Evolutionary conservation across 306 rosid genomes (phyloP).

Genomic region (Vigna unguiculata): DNA sequence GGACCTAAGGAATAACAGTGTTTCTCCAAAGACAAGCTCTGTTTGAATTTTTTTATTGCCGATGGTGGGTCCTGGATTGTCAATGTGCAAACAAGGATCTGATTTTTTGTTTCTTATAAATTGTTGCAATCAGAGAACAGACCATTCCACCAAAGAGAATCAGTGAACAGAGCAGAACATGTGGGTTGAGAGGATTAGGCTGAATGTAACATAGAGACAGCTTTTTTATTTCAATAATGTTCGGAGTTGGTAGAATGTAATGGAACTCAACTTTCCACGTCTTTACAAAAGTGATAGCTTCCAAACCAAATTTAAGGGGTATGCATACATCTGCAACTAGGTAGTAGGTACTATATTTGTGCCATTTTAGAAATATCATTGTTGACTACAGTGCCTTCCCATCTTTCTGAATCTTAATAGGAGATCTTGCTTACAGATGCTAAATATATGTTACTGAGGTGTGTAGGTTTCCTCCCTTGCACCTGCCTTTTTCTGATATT

Average conservation of each 20-base stretch:
- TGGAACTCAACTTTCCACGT: background rate
- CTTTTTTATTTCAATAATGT: background rate
- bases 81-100: slow-evolving; percentile 20
- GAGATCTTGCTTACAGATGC: background rate
- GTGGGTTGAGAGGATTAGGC: slow-evolving; percentile 20
- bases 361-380: slow-evolving; percentile 15
- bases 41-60: background rate
- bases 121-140: background rate
- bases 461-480: slow-evolving; percentile 29
- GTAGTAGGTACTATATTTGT: background rate
- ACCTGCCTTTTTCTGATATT: slow-evolving; percentile 11
- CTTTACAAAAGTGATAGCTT: slow-evolving; percentile 6
- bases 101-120: background rate
- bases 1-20: slow-evolving; percentile 1
- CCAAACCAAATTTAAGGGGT: slow-evolving; percentile 9
- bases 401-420: slow-evolving; percentile 14
- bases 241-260: background rate
- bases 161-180: background rate
- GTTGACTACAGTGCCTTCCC: background rate
- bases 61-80: slow-evolving; percentile 1
- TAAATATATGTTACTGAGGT: background rate
- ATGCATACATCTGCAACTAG: slow-evolving; percentile 1
- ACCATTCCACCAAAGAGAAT: background rate
- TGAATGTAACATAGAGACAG: background rate
- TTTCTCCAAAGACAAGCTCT: background rate